Evolutionary conservation across 2,329 filamentous ascomycete species (phyloP), one percentile per base, ranked within the genome.

Genomic region (Fusarium brachygibbosum): DNA sequence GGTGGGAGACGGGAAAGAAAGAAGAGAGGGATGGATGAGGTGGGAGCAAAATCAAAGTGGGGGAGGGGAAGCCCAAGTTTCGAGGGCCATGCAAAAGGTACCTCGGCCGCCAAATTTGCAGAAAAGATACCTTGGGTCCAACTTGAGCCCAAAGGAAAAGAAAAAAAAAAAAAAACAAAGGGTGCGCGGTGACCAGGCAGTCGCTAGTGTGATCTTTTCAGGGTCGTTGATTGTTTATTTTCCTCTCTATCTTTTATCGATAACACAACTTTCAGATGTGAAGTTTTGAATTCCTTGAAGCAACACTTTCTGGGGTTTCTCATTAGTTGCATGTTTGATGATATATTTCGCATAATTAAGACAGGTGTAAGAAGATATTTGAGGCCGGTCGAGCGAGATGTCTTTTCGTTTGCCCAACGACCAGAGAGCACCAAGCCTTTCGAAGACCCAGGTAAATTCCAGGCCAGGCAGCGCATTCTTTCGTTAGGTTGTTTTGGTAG

Each of bases 21-120:
- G 55, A 70, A 74, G 70, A 70, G 70, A 73, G 70, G 58, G 63
- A 73, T 65, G 60, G 61, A 70, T 69, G 58, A 52, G 61, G 48
- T 66, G 67, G 59, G 63, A 70, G 62, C 46, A 67, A 73, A 69
- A 73, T 56, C 57, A 63, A 68, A 66, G 72, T 74, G 72, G 72
- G 72, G 71, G 71, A 69, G 68, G 71, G 71, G 72, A 68, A 69
- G 68, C 68, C 69, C 60, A 54, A 70, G 48, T 59, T 60, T 54
- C 53, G 50, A 68, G 56, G 61, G 52, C 51, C 63, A 38, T 45
- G 56, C 17, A 19, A n/a, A 70, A 29, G 67, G 67, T 70, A 68
- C 40, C 54, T 17, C 7, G 2, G 12, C 21, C 1, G 63, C 63
- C 10, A 54, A 34, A 7, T 17, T 53, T 69, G 67, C 66, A n/a